Conservation (phyloP, 2,329 filamentous ascomycete genomes). For the Trichoderma lentiforme region DNA sequence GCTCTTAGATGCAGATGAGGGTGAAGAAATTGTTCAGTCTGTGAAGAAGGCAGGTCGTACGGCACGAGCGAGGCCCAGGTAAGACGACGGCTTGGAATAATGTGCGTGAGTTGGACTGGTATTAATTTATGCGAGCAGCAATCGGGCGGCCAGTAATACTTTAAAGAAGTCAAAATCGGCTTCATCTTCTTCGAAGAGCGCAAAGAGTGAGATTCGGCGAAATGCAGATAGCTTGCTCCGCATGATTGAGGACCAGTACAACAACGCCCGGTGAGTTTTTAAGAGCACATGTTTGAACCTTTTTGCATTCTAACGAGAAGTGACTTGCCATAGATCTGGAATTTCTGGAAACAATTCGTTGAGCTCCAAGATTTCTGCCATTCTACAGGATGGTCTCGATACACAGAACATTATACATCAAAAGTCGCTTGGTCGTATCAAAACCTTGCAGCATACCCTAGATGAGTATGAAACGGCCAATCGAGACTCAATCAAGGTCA, state of each 20-base stretch:
- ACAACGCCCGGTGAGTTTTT: not conserved
- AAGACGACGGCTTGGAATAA: not conserved
- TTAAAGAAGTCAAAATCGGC: conserved; percentile 10
- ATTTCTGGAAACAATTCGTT: not conserved
- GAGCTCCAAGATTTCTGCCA: not conserved
- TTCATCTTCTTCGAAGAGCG: conserved; percentile 10
- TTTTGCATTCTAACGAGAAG: not conserved
- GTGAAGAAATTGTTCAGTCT: not conserved
- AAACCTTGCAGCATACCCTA: conserved; percentile 20
- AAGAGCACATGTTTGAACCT: not conserved
- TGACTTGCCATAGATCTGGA: not conserved
- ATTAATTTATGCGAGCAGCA: not conserved
- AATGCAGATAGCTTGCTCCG: conserved; percentile 23
- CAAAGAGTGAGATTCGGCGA: conserved; percentile 26
- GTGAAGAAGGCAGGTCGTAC: not conserved
- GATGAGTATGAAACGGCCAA: conserved; percentile 25
- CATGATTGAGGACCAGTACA: conserved; percentile 22
- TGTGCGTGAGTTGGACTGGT: not conserved
- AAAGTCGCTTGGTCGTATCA: conserved; percentile 8
- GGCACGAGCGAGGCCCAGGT: not conserved
- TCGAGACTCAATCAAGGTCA: conserved; percentile 21
- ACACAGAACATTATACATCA: not conserved
- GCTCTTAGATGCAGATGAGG: not conserved
- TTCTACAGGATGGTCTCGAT: not conserved
- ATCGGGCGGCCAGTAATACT: not conserved